A percentile compares a stretch with the other conserved stretches of the same genome.
These are phyloP conservation scores for Teratosphaeria nubilosa DNA, from an alignment of 2,329 filamentous ascomycete genomes.

Conservation along the genomic window DNA sequence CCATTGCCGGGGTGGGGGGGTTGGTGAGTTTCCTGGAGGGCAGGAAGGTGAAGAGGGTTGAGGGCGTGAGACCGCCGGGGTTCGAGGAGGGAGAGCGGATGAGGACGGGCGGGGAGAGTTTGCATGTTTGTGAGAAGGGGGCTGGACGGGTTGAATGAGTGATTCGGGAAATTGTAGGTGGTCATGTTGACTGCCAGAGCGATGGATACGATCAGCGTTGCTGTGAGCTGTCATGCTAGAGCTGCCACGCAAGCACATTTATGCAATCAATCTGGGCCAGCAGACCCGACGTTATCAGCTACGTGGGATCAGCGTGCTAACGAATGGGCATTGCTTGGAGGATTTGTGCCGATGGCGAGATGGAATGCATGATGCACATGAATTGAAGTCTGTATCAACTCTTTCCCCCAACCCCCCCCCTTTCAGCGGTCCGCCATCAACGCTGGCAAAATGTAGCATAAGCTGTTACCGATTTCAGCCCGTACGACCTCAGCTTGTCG, in stretches of 20 bases:
- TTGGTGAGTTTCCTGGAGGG: slow-evolving; percentile 62
- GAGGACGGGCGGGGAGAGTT: not conserved
- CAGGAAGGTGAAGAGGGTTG: slow-evolving; percentile 56
- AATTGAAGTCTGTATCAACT: no score
- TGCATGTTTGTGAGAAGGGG: not conserved
- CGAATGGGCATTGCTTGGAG: no score
- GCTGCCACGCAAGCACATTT: not conserved
- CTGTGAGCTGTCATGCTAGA: not conserved
- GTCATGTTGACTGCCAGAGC: not conserved
- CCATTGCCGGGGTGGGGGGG: slow-evolving; percentile 58
- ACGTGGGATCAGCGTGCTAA: no score
- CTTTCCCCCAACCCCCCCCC: no score
- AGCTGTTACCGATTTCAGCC: no score
- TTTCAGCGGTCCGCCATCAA: no score
- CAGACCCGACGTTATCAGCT: no score
- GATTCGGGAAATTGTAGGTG: not conserved
- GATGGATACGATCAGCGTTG: not conserved
- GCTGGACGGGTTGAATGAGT: not conserved
- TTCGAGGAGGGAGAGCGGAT: not conserved
- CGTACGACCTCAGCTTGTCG: no score
- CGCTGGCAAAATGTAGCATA: no score
- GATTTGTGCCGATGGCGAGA: no score
- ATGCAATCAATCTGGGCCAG: no score
- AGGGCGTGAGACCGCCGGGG: slow-evolving; percentile 46
- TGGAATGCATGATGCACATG: no score